Percentiles rank a stretch among this genome's conserved stretches.
Conservation (phyloP, 1,284 basidiomycete species). For the Xanthoconium separans region DNA sequence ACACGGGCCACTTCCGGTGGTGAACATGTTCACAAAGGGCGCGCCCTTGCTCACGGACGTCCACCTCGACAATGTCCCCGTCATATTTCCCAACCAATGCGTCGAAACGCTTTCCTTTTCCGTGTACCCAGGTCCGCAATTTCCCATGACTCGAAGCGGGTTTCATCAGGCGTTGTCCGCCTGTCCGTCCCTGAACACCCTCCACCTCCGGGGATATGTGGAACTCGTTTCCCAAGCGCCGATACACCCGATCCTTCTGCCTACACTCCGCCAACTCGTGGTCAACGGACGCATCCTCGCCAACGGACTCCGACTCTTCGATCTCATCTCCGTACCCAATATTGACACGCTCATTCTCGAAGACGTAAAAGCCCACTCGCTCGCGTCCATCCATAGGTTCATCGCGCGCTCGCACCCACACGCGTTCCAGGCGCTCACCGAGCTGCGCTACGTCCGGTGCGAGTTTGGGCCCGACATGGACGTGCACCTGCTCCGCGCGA, state of each 20-base stretch:
- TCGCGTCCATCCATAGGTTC: conserved; percentile 29
- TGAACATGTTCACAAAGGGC: conserved; percentile 25
- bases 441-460: conserved; percentile 30
- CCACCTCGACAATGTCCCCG: conserved; percentile 30
- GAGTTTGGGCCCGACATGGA: conserved; percentile 34
- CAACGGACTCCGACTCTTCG: conserved; percentile 31
- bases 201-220: conserved; percentile 33
- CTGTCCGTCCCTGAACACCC: conserved; percentile 23
- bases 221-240: conserved; percentile 25
- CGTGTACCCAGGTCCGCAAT: conserved; percentile 32
- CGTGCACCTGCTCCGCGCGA: conserved; percentile 32
- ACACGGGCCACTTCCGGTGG: conserved; percentile 28
- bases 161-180: conserved; percentile 22
- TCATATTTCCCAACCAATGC: conserved; percentile 22
- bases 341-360: conserved; percentile 32
- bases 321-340: conserved; percentile 33
- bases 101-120: conserved; percentile 28
- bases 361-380: conserved; percentile 29
- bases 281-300: conserved; percentile 32
- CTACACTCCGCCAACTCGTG: conserved; percentile 29
- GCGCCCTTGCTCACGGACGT: conserved; percentile 32
- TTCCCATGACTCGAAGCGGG: conserved; percentile 27
- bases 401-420: conserved; percentile 27
- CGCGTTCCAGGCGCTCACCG: conserved; percentile 27
- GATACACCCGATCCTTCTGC: conserved; percentile 21